A percentile compares a stretch with the other conserved stretches of the same genome.
phyloP scores from a whole-genome alignment of 2,329 filamentous ascomycete species.

The Monilinia aucupariae region DNA sequence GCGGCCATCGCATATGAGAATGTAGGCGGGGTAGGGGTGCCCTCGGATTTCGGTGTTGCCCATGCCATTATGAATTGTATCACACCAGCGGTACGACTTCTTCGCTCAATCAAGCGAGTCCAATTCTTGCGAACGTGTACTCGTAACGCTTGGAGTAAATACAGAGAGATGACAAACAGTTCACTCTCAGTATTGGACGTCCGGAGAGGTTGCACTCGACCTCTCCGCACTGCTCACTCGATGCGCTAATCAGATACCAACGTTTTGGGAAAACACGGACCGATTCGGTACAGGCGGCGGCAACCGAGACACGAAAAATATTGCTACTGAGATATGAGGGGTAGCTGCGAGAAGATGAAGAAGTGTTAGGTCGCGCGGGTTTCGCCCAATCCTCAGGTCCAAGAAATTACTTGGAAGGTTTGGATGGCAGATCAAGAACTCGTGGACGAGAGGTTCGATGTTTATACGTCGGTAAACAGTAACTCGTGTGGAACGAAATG shows the following conservation, averaged over 20 bases:
- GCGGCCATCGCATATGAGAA: conserved; percentile 97
- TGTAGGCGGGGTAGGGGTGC: conserved; percentile 42
- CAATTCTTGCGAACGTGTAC: conserved; percentile 5
- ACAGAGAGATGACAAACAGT: conserved; percentile 24
- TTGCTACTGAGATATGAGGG: not conserved
- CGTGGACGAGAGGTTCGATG: conserved; percentile 9
- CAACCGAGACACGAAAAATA: not conserved
- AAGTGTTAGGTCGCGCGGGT: not conserved
- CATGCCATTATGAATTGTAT: conserved; percentile 39
- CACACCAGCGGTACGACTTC: conserved; percentile 8
- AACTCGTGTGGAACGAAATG: conserved; percentile 26
- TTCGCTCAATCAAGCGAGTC: conserved; percentile 10
- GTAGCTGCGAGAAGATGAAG: not conserved
- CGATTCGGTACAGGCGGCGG: not conserved
- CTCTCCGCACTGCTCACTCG: conserved; percentile 35
- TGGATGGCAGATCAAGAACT: conserved; percentile 19
- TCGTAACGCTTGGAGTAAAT: conserved; percentile 7
- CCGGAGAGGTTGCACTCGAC: conserved; percentile 37
- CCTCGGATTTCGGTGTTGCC: conserved; percentile 36
- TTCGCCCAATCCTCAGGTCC: conserved; percentile 9
- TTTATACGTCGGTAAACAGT: conserved; percentile 22
- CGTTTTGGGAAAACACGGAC: not conserved
- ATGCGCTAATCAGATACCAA: conserved; percentile 23
- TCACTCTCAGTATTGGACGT: conserved; percentile 34
- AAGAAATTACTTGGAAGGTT: conserved; percentile 15